Base-by-base conservation (phyloP, 768 basidiomycete species). In the Tephrocybe sp. region DNA sequence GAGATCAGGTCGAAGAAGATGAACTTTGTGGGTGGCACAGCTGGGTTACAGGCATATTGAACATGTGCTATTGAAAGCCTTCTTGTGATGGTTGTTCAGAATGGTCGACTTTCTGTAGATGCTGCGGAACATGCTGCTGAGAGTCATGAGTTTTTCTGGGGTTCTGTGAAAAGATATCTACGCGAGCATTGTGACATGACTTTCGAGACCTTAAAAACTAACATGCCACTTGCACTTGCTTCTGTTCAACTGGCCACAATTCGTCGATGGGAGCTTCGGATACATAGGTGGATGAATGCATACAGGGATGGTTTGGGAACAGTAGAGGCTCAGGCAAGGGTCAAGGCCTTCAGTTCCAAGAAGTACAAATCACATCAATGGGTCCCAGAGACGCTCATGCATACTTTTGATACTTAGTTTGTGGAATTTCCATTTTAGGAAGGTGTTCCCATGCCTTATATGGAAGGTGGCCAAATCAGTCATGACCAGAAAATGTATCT, bases 261-360 rank as follows among this genome's bases (percentile, higher is more conserved):
- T 15, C 30, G 16, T 6, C 16, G 9, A 32, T 44, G 43, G 30
- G 43, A 44, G 30, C 4, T 60, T 55, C 44, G 58, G 8, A 64
- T 64, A 52, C 28, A 44, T 26, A 15, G 65, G 16, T 72, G 62
- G 57, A 66, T 71, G 53, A 57, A 67, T 31, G 65, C 69, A 18
- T 73, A 72, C 46, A 6, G 49, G 18, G 32, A 42, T 13, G 65
- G 65, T 13, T 39, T 70, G 15, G 47, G 42, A 24, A 58, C 62
- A 4, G 56, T 56, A 32, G 62, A 64, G 49, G 68, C 69, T 24
- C 67, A 70, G 42, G 9, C 49, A 1, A 38, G 66, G 38, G 67
- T 71, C 2, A 58, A 62, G 44, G 15, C 49, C 21, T 67, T 67
- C 55, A 69, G 70, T 47, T 71, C 66, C 5, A 48, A 46, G 4